phyloP scores from a whole-genome alignment of 208 protist species.

The Crithidia acanthocephali region DNA sequence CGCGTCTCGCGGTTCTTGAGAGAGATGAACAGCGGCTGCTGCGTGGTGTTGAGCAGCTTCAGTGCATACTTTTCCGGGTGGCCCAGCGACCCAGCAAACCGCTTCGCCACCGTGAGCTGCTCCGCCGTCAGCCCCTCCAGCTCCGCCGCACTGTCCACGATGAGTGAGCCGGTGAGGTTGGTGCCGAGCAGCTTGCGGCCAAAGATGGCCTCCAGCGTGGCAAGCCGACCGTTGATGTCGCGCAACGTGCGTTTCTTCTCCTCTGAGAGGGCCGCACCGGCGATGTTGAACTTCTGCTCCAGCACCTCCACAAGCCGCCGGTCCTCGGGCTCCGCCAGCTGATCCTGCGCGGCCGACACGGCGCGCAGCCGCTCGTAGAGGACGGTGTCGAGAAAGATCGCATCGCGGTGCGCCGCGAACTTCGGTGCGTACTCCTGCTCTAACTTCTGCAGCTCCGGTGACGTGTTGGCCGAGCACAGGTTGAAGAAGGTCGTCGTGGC shows the following conservation, averaged over 20 bases:
- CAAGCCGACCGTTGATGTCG: slow-evolving; percentile 43
- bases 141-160: slow-evolving; percentile 38
- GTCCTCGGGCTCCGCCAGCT: slow-evolving; percentile 38
- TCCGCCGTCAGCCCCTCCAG: slow-evolving; percentile 41
- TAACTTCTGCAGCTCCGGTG: slow-evolving; percentile 43
- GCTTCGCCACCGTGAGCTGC: slow-evolving; percentile 29
- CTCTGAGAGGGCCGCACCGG: slow-evolving; percentile 41
- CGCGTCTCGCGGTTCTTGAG: slow-evolving; percentile 43
- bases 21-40: slow-evolving; percentile 44
- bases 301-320: slow-evolving; percentile 39
- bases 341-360: slow-evolving; percentile 29
- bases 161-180: slow-evolving; percentile 26
- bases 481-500: slow-evolving; percentile 42
- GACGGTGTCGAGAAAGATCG: slow-evolving; percentile 47
- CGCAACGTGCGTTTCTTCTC: slow-evolving; percentile 43
- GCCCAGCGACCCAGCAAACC: slow-evolving; percentile 36
- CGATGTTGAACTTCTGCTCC: slow-evolving; percentile 40
- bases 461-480: slow-evolving; percentile 49
- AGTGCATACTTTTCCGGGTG: slow-evolving; percentile 48
- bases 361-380: slow-evolving; percentile 50
- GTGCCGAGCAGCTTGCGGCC: slow-evolving; percentile 46
- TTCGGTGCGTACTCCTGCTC: slow-evolving; percentile 48
- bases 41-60: slow-evolving; percentile 51
- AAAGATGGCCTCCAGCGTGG: slow-evolving; percentile 43
- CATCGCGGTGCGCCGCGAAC: slow-evolving; percentile 46